These are phyloP conservation scores for Leptographium radiaticola DNA, from an alignment of 2,329 filamentous ascomycete species.

Conservation along the genomic window DNA sequence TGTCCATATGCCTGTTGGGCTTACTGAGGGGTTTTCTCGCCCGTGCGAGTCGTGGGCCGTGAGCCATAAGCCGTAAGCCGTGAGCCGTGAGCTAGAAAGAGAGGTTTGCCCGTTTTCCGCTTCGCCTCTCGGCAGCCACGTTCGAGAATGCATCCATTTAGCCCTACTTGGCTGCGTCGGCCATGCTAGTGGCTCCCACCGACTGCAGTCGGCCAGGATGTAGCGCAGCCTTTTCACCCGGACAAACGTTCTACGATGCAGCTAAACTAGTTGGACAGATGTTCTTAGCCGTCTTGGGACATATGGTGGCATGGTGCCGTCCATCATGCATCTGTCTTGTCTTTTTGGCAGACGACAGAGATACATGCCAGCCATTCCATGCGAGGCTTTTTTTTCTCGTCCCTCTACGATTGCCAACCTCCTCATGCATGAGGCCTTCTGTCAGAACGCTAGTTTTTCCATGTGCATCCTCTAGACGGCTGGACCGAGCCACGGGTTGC, in stretches of 20 bases:
- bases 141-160: not conserved
- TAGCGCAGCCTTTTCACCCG: not conserved
- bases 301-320: not conserved
- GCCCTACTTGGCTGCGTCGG: not conserved
- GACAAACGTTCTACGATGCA: not conserved
- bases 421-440: no score
- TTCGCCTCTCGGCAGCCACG: not conserved
- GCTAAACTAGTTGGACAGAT: not conserved
- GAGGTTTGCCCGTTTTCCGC: not conserved
- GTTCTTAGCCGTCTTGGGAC: not conserved
- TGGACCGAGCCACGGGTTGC: no score
- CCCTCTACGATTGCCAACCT: no score
- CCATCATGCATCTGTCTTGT: not conserved
- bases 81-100: no score
- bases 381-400: not conserved
- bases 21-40: not conserved
- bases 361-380: not conserved
- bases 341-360: no score
- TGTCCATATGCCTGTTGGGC: not conserved
- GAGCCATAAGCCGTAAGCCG: not conserved
- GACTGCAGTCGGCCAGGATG: not conserved
- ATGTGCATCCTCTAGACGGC: no score
- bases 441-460: no score
- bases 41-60: not conserved
- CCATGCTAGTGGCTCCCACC: not conserved